Base-by-base conservation (phyloP, 2,329 filamentous ascomycete species). In the Penicillium italicum region DNA sequence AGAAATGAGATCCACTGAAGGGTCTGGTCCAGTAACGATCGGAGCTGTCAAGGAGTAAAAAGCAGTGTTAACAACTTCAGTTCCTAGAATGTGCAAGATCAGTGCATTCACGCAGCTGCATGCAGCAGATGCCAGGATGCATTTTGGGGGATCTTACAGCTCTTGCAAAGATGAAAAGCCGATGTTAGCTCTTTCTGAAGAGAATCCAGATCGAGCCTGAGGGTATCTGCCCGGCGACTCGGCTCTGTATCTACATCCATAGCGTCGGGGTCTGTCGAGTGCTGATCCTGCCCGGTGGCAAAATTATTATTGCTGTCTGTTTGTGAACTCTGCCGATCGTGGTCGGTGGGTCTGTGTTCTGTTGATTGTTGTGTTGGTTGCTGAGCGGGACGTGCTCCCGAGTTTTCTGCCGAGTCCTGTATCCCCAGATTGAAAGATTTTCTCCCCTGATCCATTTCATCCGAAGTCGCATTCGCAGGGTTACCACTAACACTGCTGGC, bases 1-100 rank as follows among this genome's bases (percentile, higher is more conserved):
- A 49, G 79, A 77, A 58, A 87, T 77, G 55, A 87, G 73, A 72
- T 87, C 81, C 66, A 84, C 75, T 58, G 79, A 77, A 49, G 79
- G 77, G 66, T 84, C 81, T 58, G 84, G 84, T 65, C 77, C 77
- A 61, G 82, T 80, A 57, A 75, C 69, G 65, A 73, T 72, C 75
- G 75, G 68, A 72, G 74, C 75, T 77, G 71, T 74, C 50, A 58
- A 64, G 64, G 65, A 55, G 53, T 61, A 62, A 62, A 66, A 66
- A 61, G 64, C 56, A 62, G 69, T 70, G 76, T 79, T 76, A 79
- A 78, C 71, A 74, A 67, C 63, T 64, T 66, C 67, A 61, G 61
- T 69, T 65, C 62, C 65, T 61, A 64, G 56, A 66, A 65, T 57
- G 59, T 50, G 65, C 63, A 63, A 59, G 56, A 50, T 46, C 50